phyloP scores from a whole-genome alignment of 176 grass and related monocot species.

The Aegilops speltoides region DNA sequence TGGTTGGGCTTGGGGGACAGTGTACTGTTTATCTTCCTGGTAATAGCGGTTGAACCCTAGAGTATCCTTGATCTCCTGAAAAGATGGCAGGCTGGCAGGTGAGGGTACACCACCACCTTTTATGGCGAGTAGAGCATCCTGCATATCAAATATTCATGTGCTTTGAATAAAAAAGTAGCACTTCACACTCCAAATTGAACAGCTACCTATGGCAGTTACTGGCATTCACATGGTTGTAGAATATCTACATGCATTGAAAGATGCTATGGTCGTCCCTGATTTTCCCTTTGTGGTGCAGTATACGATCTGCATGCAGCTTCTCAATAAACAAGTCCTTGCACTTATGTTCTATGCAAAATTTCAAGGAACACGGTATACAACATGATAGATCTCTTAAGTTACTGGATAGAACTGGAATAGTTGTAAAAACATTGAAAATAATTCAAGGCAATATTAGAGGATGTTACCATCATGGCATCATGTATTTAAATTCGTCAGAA shows the following conservation, averaged over 20 bases:
- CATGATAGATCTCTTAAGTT: conserved; percentile 3
- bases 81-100: conserved; percentile 73
- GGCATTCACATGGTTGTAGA: not conserved
- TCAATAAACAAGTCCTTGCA: not conserved
- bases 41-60: conserved; percentile 90
- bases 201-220: not conserved
- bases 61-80: conserved; percentile 93
- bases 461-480: not conserved
- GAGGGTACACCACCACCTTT: conserved; percentile 70
- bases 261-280: not conserved
- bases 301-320: not conserved
- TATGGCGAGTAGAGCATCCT: conserved; percentile 83
- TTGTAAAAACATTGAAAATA: not conserved
- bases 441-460: not conserved
- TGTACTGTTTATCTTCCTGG: conserved; percentile 86
- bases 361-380: not conserved
- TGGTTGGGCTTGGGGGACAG: conserved; percentile 24
- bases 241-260: not conserved
- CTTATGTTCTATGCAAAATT: not conserved
- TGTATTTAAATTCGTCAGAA: not conserved
- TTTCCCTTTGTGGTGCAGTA: not conserved
- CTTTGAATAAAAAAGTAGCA: not conserved
- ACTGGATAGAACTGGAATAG: not conserved
- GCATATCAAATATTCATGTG: conserved; percentile 18
- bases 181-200: conserved; percentile 5